Base-by-base conservation (phyloP, 1,284 basidiomycete genomes). In the Cystobasidium slooffiae region DNA sequence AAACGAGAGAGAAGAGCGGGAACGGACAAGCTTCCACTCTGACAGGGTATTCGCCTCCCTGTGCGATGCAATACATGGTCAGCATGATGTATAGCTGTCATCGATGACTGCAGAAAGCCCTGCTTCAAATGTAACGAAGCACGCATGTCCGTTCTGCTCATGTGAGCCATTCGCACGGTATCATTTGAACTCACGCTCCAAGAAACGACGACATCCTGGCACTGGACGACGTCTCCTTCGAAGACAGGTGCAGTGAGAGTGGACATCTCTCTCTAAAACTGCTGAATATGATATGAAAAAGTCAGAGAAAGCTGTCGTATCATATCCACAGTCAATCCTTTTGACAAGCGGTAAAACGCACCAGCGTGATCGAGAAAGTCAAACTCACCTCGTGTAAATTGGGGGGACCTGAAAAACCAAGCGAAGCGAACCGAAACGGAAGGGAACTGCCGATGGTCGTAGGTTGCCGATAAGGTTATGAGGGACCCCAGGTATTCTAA, bases 21-120 rank as follows among this genome's bases (percentile, higher is more conserved):
- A 22, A 73, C 70, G 31, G 6, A 73, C 70, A 73, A 39, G 70
- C 62, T 66, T 73, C 70, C 6, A 73, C 70, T 49, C 70, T 43
- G 63, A 73, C 63, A 24, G 70, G 70, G 52, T 56, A 73, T 37
- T 64, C 41, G 61, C 70, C 70, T 20, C 70, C 70, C 70, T 73
- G 53, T 22, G 18, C 24, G 37, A 63, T 18, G 55, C 37, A 63
- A 16, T 22, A 46, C 20, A 24, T 20, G 31, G 1, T 52, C 43
- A 63, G 58, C 61, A 31, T 63, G 24, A 31, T 18, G 49, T 49
- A 51, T 10, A 9, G n/a, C n/a, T 9, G 6, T 18, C 52, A 20
- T 20, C 52, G 12, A 6, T 31, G 52, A 9, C 20, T 22, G 52
- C 52, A 20, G 31, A 31, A 14, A n/a, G 18, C 52, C 52, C 52